Evolutionary conservation across 208 protist genomes (phyloP).

Genomic region (Acanthamoeba triangularis): DNA sequence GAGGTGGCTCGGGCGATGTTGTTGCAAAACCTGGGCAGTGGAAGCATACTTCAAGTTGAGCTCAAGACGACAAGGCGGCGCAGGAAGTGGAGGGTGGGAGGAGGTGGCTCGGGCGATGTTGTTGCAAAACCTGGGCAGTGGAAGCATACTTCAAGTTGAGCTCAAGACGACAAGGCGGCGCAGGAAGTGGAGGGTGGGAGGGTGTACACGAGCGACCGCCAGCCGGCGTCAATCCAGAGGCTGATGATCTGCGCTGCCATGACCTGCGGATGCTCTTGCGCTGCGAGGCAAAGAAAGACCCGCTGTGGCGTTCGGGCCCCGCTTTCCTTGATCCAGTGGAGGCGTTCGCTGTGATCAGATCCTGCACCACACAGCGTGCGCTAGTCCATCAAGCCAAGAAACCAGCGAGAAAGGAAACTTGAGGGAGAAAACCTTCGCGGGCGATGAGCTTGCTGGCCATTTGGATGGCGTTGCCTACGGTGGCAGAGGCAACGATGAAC

Average conservation of each 20-base stretch:
- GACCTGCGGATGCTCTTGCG: neutral
- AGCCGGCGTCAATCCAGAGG: conserved; percentile 12
- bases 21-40: no score
- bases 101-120: neutral
- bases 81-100: no score
- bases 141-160: no score
- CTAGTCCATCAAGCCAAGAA: no score
- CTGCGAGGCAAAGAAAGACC: conserved; percentile 29
- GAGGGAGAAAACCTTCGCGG: no score
- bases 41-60: no score
- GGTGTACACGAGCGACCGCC: conserved; percentile 40
- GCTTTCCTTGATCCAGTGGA: conserved; percentile 24
- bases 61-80: no score
- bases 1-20: no score
- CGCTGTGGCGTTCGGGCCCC: neutral
- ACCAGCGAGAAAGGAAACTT: no score
- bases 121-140: conserved; percentile 47
- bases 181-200: no score
- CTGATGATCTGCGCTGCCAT: conserved; percentile 12
- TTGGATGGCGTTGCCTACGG: conserved; percentile 16
- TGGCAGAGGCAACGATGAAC: conserved; percentile 16
- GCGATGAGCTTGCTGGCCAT: conserved; percentile 25
- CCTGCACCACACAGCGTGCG: no score
- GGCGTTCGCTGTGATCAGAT: neutral
- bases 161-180: no score